Evolutionary conservation across 306 rosid genomes (phyloP).

Genomic region (Glycine latifolia): DNA sequence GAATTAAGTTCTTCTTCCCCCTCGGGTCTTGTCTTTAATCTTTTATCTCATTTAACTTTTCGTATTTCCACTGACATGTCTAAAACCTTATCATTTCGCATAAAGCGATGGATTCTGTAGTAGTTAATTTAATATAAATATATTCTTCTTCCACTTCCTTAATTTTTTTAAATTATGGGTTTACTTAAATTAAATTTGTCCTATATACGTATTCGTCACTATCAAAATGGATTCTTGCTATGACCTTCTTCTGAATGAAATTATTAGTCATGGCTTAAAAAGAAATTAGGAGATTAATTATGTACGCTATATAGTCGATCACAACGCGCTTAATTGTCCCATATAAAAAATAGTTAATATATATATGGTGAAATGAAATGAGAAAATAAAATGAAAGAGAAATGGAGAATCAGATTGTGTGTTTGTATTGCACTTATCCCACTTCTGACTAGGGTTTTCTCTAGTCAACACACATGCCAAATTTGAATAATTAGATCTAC

Average conservation of each 20-base stretch:
- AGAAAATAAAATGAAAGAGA: background rate
- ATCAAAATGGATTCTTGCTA: background rate
- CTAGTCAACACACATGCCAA: slow-evolving; percentile 53
- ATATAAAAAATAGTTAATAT: background rate
- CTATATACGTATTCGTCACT: slow-evolving; percentile 23
- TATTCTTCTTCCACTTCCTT: slow-evolving; percentile 52
- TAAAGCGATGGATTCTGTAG: slow-evolving; percentile 50
- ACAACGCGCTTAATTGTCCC: background rate
- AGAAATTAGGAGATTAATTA: slow-evolving; percentile 3
- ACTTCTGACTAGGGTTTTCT: slow-evolving; percentile 28
- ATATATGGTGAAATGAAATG: slow-evolving; percentile 4
- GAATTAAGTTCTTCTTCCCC: slow-evolving; percentile 55
- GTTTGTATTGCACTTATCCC: slow-evolving; percentile 24
- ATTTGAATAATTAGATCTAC: slow-evolving; percentile 44
- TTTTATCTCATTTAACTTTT: background rate
- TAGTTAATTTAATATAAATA: slow-evolving; percentile 15
- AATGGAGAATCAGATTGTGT: slow-evolving; percentile 1
- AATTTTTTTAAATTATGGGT: background rate
- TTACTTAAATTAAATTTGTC: background rate
- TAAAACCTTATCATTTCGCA: slow-evolving; percentile 52
- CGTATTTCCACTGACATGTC: slow-evolving; percentile 43
- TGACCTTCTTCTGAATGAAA: slow-evolving; percentile 5
- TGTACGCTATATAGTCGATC: background rate
- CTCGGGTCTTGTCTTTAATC: slow-evolving; percentile 47
- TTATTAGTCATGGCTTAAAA: no score